Evolutionary conservation across 805 yeast genomes (phyloP), one percentile per base, ranked within the genome.

Genomic region (Millerozyma acaciae): DNA sequence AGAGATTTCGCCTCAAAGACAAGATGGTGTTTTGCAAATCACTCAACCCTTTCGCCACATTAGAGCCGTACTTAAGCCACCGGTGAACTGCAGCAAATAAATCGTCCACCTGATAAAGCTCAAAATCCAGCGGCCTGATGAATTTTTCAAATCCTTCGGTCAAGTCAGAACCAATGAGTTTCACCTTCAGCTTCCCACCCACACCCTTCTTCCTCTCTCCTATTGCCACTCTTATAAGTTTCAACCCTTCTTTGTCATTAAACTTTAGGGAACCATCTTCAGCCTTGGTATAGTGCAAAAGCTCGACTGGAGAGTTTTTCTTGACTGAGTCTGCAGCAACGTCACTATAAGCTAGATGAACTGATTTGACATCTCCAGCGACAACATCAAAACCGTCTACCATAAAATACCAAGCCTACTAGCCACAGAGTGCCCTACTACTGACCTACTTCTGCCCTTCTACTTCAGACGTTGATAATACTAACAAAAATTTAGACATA

Each of bases 271-370:
- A 42, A 40, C 86, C 86, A 45, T 80, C 25, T 3, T n/a, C 77
- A 7, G 84, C 72, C 52, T 66, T 75, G 39, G 88, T 80, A 39
- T 79, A 81, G 35, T 69, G 60, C 32, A 23, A 21, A 16, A 35
- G 16, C 28, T 35, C 40, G 14, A 30, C 26, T n/a, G 32, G 34
- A n/a, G 7, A n/a, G n/a, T 22, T 24, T 10, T 24, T 10, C 4
- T 5, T 16, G 16, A 14, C 9, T 21, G 23, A 21, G n/a, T n/a
- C n/a, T n/a, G n/a, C n/a, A n/a, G n/a, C n/a, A n/a, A n/a, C n/a
- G n/a, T n/a, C n/a, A n/a, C n/a, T n/a, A n/a, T n/a, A n/a, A n/a
- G n/a, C n/a, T 21, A 21, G 10, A n/a, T 13, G 12, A 21, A 21
- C 13, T 21, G 12, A 21, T 21, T 21, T 4, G 12, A 3, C 3